Evolutionary conservation across 169 alveolate genomes (phyloP).

Genomic region (Eimeria sp.): DNA sequence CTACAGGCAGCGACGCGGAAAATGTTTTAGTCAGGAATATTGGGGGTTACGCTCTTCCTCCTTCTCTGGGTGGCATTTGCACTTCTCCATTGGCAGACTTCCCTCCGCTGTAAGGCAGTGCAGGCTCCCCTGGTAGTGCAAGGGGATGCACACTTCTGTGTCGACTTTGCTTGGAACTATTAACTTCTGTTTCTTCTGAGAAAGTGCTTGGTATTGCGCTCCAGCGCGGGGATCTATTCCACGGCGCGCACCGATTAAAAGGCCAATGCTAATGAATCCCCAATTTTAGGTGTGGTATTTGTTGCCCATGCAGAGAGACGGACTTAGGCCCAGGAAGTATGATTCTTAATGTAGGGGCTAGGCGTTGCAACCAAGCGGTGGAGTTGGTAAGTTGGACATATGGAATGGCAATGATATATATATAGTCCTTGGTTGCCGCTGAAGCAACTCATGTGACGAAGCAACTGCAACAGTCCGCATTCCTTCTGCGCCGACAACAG

Average conservation of each 20-base stretch:
- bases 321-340: conserved; percentile 73
- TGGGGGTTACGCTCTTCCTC: conserved; percentile 69
- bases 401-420: neutral
- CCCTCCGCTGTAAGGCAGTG: conserved; percentile 46
- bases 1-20: conserved; percentile 66
- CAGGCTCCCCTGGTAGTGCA: neutral
- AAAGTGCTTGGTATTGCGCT: neutral
- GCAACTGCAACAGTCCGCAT: neutral
- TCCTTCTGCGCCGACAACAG: neutral
- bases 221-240: neutral
- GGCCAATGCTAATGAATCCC: neutral
- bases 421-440: neutral
- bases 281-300: neutral
- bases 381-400: conserved; percentile 14
- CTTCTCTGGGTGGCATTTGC: conserved; percentile 78
- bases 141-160: neutral
- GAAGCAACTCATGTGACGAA: neutral
- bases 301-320: conserved; percentile 37
- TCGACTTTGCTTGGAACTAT: neutral
- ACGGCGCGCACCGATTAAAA: neutral
- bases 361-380: conserved; percentile 72
- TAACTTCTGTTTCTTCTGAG: neutral
- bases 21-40: conserved; percentile 29
- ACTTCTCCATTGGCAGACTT: conserved; percentile 57
- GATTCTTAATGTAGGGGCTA: conserved; percentile 53